Base-by-base conservation (phyloP, 2,329 filamentous ascomycete species). In the Fusarium newnesense region DNA sequence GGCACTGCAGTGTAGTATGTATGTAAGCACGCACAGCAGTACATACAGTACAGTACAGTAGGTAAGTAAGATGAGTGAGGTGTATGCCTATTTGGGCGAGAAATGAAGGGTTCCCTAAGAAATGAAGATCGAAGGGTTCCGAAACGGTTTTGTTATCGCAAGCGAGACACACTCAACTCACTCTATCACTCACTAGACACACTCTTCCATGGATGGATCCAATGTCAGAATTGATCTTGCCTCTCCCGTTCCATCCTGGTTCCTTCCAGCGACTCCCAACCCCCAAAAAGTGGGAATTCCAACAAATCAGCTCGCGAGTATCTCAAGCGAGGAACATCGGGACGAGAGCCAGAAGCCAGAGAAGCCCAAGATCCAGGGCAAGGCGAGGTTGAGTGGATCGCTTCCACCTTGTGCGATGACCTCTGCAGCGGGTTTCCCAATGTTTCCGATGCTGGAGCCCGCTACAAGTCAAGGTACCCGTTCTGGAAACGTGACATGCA, bases 111-210 rank as follows among this genome's bases (percentile, higher is more conserved):
- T 61, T 54, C 47, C 47, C 53, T 36, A 43, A 73, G 69, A 69
- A 62, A 59, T 52, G 46, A 71, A 74, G 46, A 74, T 71, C 60
- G 46, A 64, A 64, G 52, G 65, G 67, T 43, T 67, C 46, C 43
- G 56, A 72, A 74, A 72, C 67, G 67, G 56, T 72, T 69, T 74
- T 69, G 71, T 69, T 66, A 74, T 74, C 63, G 59, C 63, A 64
- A 65, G 64, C 64, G 63, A 71, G 64, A 57, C 47, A 60, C 47
- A 60, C 28, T 64, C 30, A 60, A 60, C 28, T 64, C 47, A 60
- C 47, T 32, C 30, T 57, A 24, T 64, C 32, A 53, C 49, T 37
- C 26, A n/a, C 47, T 50, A 34, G n/a, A 52, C 32, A 36, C 32
- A 36, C 50, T 54, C 50, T 52, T 52, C n/a, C 49, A 39, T 28